Evolutionary conservation across 2,329 filamentous ascomycete genomes (phyloP), one percentile per base, ranked within the genome.

Genomic region (Fusarium falciforme): DNA sequence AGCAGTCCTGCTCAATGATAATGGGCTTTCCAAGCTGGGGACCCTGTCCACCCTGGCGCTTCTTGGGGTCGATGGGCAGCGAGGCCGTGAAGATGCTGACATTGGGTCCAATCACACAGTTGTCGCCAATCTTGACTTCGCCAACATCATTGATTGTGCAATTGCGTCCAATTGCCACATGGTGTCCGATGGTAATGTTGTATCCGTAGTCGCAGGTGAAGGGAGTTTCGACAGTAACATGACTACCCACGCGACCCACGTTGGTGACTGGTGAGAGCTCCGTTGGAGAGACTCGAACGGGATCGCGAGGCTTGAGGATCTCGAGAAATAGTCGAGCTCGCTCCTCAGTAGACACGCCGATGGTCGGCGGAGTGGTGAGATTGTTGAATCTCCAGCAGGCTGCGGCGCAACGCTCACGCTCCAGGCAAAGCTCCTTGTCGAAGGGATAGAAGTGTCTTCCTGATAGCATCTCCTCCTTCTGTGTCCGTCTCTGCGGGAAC

Each of bases 191-290:
- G 57, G 89, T 89, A 77, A 98, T 93, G 81, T 99, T 98, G 84
- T 98, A 98, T 1, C 96, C 96, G 79, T 98, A 98, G 79, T 98
- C 95, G 81, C 96, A 98, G 55, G 89, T 92, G 82, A 99, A 98
- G 0, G 96, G 96, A 4, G 93, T 91, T 78, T 98, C 94, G 29
- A 99, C 93, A 47, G 92, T 87, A 6, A 94, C 92, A 64, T 92
- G 90, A 17, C 91, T 89, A n/a, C 94, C 94, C 6, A 96, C 89
- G 27, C 87, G 89, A 65, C 89, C 93, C 64, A 85, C 80, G 76
- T 89, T 87, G 44, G 86, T 87, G 63, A 89, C 81, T 11, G 88
- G 83, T 54, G 87, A 87, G 42, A 85, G 84, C 75, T 88, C 83
- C 7, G 86, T 85, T 3, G 89, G 88, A n/a, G 90, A 89, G 42